phyloP scores from a whole-genome alignment of 495 filamentous ascomycete genomes.

The Alectoria sarmentosa region DNA sequence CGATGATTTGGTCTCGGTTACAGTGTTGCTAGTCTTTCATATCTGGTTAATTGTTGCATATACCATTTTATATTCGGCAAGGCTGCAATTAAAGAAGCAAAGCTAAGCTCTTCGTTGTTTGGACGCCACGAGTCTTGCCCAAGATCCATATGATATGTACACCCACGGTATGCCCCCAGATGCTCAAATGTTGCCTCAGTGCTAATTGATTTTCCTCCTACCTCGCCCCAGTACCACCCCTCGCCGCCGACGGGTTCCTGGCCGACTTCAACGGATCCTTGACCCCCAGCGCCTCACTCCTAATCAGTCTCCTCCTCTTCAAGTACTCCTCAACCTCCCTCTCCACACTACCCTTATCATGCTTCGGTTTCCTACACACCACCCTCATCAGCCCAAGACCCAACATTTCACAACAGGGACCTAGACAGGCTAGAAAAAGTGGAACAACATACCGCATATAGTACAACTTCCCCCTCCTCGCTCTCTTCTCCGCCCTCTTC shows the following conservation, averaged over 20 bases:
- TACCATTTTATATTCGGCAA: too few species aligned
- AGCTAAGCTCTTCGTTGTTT: too few species aligned
- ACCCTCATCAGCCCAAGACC: conserved; percentile 28
- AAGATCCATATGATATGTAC: not conserved
- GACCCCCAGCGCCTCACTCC: conserved; percentile 22
- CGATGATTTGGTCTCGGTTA: too few species aligned
- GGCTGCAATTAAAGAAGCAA: too few species aligned
- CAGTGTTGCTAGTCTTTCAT: too few species aligned
- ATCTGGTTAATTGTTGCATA: too few species aligned
- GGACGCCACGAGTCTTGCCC: too few species aligned
- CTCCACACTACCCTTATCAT: conserved; percentile 65
- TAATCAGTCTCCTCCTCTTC: conserved; percentile 39
- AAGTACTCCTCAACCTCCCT: conserved; percentile 63
- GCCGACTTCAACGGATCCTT: conserved; percentile 14
- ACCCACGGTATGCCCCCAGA: not conserved
- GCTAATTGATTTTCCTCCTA: not conserved
- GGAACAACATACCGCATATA: conserved; percentile 74
- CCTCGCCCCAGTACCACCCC: conserved; percentile 14
- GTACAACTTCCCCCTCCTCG: conserved; percentile 80
- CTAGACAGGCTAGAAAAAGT: conserved; percentile 10
- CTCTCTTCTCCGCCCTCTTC: conserved; percentile 73
- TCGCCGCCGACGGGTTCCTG: conserved; percentile 19
- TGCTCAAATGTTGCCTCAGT: not conserved
- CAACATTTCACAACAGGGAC: too few species aligned
- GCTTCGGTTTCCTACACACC: conserved; percentile 48